A percentile compares a stretch with the other conserved stretches of the same genome.
These are phyloP conservation scores for Nidularia sp. DNA, from an alignment of 768 basidiomycete species.

Conservation along the genomic window DNA sequence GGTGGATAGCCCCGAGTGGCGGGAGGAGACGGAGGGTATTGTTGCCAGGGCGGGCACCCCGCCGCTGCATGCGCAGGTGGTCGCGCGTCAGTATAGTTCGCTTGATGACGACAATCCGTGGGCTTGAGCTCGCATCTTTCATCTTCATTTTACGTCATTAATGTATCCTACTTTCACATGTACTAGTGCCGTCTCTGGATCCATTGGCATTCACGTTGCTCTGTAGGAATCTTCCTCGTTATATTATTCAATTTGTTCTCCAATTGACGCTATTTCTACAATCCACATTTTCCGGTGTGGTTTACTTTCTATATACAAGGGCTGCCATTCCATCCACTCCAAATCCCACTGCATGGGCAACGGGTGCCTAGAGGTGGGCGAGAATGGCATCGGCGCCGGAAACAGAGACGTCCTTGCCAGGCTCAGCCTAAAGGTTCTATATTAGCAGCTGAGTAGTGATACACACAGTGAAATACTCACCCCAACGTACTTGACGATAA, in stretches of 20 bases:
- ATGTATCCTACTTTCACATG: too few species aligned
- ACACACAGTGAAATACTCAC: slow-evolving; percentile 26
- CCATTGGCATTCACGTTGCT: too few species aligned
- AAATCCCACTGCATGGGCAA: background rate
- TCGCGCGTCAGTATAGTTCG: slow-evolving; percentile 26
- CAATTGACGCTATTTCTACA: too few species aligned
- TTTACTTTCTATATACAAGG: too few species aligned
- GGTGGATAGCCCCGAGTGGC: slow-evolving; percentile 3
- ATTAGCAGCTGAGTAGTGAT: slow-evolving; percentile 2
- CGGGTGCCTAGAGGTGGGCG: slow-evolving; percentile 32
- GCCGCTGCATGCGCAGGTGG: slow-evolving; percentile 36
- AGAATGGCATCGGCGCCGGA: slow-evolving; percentile 59
- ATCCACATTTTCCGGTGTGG: too few species aligned
- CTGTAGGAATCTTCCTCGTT: too few species aligned
- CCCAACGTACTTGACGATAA: slow-evolving; percentile 63
- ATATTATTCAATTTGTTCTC: too few species aligned
- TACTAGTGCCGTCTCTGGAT: too few species aligned
- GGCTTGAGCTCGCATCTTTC: slow-evolving; percentile 19
- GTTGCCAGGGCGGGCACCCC: slow-evolving; percentile 36
- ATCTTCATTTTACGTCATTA: too few species aligned
- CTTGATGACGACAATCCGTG: slow-evolving; percentile 54
- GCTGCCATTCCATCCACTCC: too few species aligned
- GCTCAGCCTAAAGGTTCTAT: slow-evolving; percentile 38
- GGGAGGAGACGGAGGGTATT: slow-evolving; percentile 7
- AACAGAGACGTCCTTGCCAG: slow-evolving; percentile 44